These are phyloP conservation scores for Tieghemiomyces parasiticus DNA, from an alignment of 192 early-diverging fungal species.

Conservation along the genomic window DNA sequence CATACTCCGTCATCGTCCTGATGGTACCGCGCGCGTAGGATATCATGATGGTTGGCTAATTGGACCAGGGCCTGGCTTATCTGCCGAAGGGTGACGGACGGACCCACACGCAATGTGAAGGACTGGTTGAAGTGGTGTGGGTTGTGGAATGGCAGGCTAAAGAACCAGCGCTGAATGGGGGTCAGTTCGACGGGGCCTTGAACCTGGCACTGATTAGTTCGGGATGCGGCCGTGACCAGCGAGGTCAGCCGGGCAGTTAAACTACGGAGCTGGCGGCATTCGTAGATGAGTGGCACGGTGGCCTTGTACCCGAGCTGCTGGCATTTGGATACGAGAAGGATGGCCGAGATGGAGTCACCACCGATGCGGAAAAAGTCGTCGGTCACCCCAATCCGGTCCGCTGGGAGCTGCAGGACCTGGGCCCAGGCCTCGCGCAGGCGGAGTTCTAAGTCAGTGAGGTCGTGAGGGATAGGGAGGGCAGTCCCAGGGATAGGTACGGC, in stretches of 20 bases:
- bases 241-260: neutral
- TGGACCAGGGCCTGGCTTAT: neutral
- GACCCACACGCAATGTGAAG: neutral
- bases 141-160: neutral
- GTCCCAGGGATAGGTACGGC: too few relatives aligned
- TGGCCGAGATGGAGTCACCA: constrained; percentile 18
- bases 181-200: neutral
- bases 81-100: neutral
- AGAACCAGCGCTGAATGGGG: neutral
- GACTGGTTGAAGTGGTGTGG: neutral
- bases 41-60: neutral
- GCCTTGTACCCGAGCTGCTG: constrained; percentile 4
- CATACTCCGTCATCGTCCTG: neutral
- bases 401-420: neutral
- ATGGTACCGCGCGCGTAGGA: neutral
- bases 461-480: too few relatives aligned
- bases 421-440: neutral
- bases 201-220: neutral
- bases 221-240: neutral
- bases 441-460: too few relatives aligned
- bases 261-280: neutral
- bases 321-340: neutral
- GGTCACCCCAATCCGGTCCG: neutral
- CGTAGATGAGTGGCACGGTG: neutral
- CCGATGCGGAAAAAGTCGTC: constrained; percentile 20